phyloP scores from a whole-genome alignment of 2,329 filamentous ascomycete genomes.

The Aureobasidium lini region DNA sequence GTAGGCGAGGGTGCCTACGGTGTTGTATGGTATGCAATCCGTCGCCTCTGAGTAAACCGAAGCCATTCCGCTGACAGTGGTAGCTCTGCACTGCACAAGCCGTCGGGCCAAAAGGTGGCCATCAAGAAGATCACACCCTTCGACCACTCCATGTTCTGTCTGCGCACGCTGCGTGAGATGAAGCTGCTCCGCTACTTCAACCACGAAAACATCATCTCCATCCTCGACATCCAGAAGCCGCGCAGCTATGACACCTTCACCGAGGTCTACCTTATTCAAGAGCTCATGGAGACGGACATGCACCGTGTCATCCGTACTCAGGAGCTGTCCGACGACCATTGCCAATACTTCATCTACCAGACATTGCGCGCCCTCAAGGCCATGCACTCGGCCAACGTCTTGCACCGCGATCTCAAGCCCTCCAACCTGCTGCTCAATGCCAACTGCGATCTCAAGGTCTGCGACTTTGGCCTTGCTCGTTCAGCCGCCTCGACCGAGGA shows the following conservation, averaged over 20 bases:
- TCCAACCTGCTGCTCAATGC: slow-evolving; percentile 95
- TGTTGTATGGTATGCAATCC: slow-evolving; percentile 82
- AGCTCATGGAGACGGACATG: slow-evolving; percentile 99
- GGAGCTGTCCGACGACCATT: slow-evolving; percentile 97
- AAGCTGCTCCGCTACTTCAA: slow-evolving; percentile 98
- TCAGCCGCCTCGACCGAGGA: slow-evolving; percentile 96
- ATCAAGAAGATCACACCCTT: slow-evolving; percentile 99
- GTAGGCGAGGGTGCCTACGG: slow-evolving; percentile 98
- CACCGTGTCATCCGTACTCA: slow-evolving; percentile 97
- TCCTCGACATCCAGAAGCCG: slow-evolving; percentile 97
- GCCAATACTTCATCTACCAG: slow-evolving; percentile 99
- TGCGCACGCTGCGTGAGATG: slow-evolving; percentile 96
- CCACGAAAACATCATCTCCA: slow-evolving; percentile 99
- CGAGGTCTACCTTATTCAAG: slow-evolving; percentile 97
- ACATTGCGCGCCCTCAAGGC: slow-evolving; percentile 95
- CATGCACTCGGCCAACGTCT: slow-evolving; percentile 98
- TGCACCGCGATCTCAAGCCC: slow-evolving; percentile 94
- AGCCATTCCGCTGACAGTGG: slow-evolving; percentile 12
- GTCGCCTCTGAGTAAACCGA: neutral
- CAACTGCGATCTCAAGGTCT: slow-evolving; percentile 98
- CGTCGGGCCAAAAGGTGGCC: slow-evolving; percentile 94
- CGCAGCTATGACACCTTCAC: slow-evolving; percentile 93
- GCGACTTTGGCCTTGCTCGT: slow-evolving; percentile 88
- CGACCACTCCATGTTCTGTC: slow-evolving; percentile 78
- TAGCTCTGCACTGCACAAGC: slow-evolving; percentile 96